These are phyloP conservation scores for Aleurites moluccanus DNA, from an alignment of 441 rosid genomes.

Conservation along the genomic window DNA sequence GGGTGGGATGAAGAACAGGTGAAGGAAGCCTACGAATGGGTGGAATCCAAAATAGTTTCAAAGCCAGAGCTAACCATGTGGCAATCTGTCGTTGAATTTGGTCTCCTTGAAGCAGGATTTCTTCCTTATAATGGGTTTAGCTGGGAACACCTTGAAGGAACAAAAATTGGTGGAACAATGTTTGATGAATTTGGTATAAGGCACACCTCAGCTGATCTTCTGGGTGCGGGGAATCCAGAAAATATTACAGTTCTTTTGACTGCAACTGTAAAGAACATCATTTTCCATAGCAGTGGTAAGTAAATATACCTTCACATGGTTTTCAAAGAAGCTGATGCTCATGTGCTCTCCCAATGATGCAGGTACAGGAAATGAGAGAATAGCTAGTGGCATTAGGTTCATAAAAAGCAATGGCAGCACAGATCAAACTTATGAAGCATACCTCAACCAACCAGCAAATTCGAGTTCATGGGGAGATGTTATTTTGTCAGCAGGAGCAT, in stretches of 20 bases:
- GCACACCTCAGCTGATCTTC: constrained; percentile 78
- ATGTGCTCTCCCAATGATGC: constrained; percentile 17
- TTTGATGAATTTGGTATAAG: constrained; percentile 61
- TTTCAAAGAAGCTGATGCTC: background rate
- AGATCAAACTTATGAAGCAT: constrained; percentile 45
- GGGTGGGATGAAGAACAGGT: constrained; percentile 68
- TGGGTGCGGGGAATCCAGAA: constrained; percentile 44
- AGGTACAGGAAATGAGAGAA: constrained; percentile 39
- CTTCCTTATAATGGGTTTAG: constrained; percentile 63
- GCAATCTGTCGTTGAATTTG: constrained; percentile 59
- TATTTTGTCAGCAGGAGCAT: constrained; percentile 69
- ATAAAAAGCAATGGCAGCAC: constrained; percentile 48
- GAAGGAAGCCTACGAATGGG: constrained; percentile 66
- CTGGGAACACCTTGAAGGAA: constrained; percentile 69
- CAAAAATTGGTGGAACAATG: constrained; percentile 67
- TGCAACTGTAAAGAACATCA: constrained; percentile 57
- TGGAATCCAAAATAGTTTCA: constrained; percentile 63
- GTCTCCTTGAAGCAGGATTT: constrained; percentile 75
- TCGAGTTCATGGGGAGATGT: constrained; percentile 47
- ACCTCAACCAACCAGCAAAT: constrained; percentile 41
- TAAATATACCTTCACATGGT: background rate
- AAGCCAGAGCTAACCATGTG: constrained; percentile 60
- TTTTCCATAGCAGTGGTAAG: constrained; percentile 48
- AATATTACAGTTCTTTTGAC: constrained; percentile 54
- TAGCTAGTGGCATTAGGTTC: constrained; percentile 55